Conservation (phyloP, 2,329 filamentous ascomycete genomes). For the Hypoxylon sp. region DNA sequence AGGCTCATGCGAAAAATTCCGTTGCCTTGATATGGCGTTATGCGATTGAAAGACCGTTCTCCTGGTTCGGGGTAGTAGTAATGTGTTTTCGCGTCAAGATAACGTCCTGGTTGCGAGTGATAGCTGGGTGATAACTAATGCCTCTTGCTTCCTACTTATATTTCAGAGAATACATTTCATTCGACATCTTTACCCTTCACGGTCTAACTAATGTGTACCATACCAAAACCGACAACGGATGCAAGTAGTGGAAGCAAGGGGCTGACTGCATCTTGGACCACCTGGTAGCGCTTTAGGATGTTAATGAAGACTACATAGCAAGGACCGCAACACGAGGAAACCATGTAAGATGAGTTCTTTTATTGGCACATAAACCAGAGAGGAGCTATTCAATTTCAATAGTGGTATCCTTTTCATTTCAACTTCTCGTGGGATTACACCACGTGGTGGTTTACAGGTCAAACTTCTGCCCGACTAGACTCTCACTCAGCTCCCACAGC, state of each 20-base stretch:
- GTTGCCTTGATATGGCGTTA: conserved; percentile 32
- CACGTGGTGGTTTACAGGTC: conserved; percentile 4
- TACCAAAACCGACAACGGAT: not conserved
- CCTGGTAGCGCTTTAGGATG: too few relatives aligned
- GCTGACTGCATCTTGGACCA: not conserved
- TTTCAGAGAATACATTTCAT: not conserved
- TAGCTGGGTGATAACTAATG: not conserved
- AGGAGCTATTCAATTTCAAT: not conserved
- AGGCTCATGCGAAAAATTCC: conserved; percentile 44
- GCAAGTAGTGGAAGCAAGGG: not conserved
- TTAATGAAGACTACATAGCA: not conserved
- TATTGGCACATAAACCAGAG: not conserved
- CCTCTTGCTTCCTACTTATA: not conserved
- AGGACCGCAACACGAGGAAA: not conserved
- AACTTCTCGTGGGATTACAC: not conserved
- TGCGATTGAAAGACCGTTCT: conserved; percentile 7
- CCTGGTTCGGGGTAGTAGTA: not conserved
- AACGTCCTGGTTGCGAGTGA: not conserved
- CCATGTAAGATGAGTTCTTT: too few relatives aligned
- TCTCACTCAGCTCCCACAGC: conserved; percentile 53
- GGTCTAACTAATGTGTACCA: not conserved
- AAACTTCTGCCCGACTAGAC: conserved; percentile 52
- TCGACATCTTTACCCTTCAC: not conserved
- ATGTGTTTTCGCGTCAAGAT: not conserved
- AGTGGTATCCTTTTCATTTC: not conserved